Base-by-base conservation (phyloP, 2,329 filamentous ascomycete genomes). In the Delphinella strobiligena region DNA sequence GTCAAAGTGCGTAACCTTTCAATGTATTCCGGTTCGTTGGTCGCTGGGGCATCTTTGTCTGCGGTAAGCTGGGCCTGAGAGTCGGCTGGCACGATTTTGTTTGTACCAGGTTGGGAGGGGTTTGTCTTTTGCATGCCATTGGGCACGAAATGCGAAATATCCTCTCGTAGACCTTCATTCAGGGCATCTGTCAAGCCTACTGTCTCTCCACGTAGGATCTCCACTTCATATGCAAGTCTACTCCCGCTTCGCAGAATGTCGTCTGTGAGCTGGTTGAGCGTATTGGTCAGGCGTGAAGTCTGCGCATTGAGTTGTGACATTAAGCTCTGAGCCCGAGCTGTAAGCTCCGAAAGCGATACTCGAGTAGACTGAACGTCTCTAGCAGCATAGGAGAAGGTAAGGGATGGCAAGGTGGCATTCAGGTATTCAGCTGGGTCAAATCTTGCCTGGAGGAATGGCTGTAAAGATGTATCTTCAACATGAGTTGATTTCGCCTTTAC, bases 241-340 rank as follows among this genome's bases (percentile, higher is more conserved):
- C 84, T 86, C 18, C 88, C 85, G 53, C 85, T 88, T 42, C 91
- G 76, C 45, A 98, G 63, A 47, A 98, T 96, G 50, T 96, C 91
- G 59, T 98, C 89, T 9, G 91, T 95, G 44, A 96, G 68, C 53
- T 89, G 80, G 22, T 87, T 94, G 42, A 98, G 71, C 34, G 79
- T 83, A 39, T 72, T 78, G 11, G 87, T 86, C 5, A 95, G 67
- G 34, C 87, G 75, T 14, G 85, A 81, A 2, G 87, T 93, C 57
- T 95, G 86, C 7, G 85, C 82, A 54, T 84, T 93, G 53, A 96
- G 75, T 54, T 89, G 83, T 1, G 87, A 84, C 34, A 95, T 71
- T n/a, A 93, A 71, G 3, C 78, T 71, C 60, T 95, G 88, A 1
- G 88, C 81, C 54, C 87, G 83, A 0, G 78, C 71, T 2, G 86